Evolutionary conservation across 179 eudicot genomes (phyloP).

Genomic region (Corrigiola litoralis): DNA sequence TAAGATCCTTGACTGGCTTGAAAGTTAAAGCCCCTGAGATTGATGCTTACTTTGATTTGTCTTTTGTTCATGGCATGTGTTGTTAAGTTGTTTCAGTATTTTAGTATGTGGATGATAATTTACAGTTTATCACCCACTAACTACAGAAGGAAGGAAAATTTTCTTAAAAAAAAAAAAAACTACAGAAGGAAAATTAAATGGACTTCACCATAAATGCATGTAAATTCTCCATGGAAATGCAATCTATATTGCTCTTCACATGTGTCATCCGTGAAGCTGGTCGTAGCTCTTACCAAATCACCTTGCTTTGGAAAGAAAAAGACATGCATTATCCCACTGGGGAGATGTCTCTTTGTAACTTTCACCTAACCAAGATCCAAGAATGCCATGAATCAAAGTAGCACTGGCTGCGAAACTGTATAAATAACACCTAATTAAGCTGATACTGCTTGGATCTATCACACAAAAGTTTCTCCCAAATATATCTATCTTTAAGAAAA

Average conservation of each 20-base stretch:
- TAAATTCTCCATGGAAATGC: neutral
- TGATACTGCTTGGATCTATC: constrained; percentile 6
- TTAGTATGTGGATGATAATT: too few relatives aligned
- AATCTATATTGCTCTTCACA: neutral
- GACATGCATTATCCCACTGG: neutral
- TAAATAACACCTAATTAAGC: neutral
- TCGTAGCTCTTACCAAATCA: neutral
- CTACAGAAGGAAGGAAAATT: too few relatives aligned
- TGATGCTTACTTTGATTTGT: too few relatives aligned
- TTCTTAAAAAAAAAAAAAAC: too few relatives aligned
- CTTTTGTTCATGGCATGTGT: too few relatives aligned
- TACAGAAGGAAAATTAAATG: neutral
- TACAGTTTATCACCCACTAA: too few relatives aligned
- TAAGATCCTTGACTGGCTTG: too few relatives aligned
- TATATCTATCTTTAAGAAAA: neutral
- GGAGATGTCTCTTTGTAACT: constrained; percentile 1
- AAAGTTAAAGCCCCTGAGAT: too few relatives aligned
- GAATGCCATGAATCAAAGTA: constrained; percentile 6
- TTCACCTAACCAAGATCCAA: constrained; percentile 15
- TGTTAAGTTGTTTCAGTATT: too few relatives aligned
- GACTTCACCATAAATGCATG: neutral
- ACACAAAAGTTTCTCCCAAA: neutral
- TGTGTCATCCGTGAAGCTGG: neutral
- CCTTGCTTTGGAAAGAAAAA: constrained; percentile 1
- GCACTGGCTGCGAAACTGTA: constrained; percentile 2